Conservation (phyloP, 345 rosid genomes). For the Aethionema arabicum region DNA sequence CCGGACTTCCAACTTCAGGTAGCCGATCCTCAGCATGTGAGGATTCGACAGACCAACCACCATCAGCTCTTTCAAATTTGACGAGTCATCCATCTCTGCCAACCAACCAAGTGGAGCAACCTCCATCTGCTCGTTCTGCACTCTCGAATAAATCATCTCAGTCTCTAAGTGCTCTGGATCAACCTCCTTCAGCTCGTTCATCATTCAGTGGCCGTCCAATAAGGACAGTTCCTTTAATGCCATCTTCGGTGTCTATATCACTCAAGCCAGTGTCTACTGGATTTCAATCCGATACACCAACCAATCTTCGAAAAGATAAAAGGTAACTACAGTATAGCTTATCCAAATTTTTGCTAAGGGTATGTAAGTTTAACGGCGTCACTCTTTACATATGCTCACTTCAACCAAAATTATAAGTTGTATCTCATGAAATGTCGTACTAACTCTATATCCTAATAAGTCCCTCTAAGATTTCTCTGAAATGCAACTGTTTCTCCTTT, state of each 20-base stretch:
- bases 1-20: constrained; percentile 46
- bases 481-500: background rate
- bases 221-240: constrained; percentile 48
- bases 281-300: constrained; percentile 41
- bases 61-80: constrained; percentile 37
- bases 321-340: constrained; percentile 43
- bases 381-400: no score
- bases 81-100: constrained; percentile 44
- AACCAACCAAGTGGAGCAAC: constrained; percentile 43
- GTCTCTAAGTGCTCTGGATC: constrained; percentile 41
- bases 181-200: constrained; percentile 57
- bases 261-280: constrained; percentile 57
- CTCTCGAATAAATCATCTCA: constrained; percentile 40
- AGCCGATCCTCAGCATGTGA: constrained; percentile 36
- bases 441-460: no score
- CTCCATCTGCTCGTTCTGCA: constrained; percentile 43
- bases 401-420: no score
- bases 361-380: background rate
- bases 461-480: no score
- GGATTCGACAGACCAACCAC: constrained; percentile 43
- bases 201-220: constrained; percentile 46
- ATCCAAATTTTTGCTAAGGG: background rate
- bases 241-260: constrained; percentile 52
- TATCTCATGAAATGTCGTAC: no score
- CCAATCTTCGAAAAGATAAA: constrained; percentile 48